These are phyloP conservation scores for Rhodamnia rubescens DNA, from an alignment of 345 rosid genomes.

Conservation along the genomic window DNA sequence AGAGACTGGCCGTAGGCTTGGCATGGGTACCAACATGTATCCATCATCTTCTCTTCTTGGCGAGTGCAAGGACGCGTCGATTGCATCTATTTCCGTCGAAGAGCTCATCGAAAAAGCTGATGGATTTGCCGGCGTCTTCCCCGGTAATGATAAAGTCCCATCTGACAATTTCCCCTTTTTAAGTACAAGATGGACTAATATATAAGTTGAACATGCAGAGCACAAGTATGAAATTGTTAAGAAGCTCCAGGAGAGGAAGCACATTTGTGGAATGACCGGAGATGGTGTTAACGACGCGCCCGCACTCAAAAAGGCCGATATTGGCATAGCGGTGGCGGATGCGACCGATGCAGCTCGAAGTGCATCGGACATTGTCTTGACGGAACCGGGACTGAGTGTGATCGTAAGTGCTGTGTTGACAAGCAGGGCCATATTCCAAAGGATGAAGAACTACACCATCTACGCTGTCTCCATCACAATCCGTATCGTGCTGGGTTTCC, in stretches of 20 bases:
- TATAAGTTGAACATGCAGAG: conserved; percentile 3
- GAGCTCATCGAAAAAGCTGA: conserved; percentile 29
- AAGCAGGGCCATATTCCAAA: conserved; percentile 30
- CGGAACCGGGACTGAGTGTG: conserved; percentile 27
- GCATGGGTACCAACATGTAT: conserved; percentile 31
- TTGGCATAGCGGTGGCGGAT: conserved; percentile 27
- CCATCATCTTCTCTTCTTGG: conserved; percentile 27
- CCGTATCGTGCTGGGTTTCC: conserved; percentile 25
- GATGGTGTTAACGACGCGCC: conserved; percentile 34
- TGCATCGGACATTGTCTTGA: conserved; percentile 25
- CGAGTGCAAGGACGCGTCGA: conserved; percentile 12
- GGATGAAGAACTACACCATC: conserved; percentile 33
- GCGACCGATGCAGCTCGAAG: conserved; percentile 29
- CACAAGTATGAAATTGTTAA: conserved; percentile 27
- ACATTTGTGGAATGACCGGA: conserved; percentile 31
- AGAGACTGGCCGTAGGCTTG: conserved; percentile 28
- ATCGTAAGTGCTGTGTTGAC: conserved; percentile 26
- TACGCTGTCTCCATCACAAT: conserved; percentile 31
- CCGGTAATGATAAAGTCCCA: background rate
- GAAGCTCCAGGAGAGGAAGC: conserved; percentile 26
- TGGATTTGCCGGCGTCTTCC: conserved; percentile 31
- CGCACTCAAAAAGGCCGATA: conserved; percentile 28
- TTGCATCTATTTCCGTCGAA: conserved; percentile 12
- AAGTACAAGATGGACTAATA: background rate
- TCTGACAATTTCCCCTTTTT: background rate